phyloP scores from a whole-genome alignment of 352 stramenopile genomes.

The Phytophthora hybrid region DNA sequence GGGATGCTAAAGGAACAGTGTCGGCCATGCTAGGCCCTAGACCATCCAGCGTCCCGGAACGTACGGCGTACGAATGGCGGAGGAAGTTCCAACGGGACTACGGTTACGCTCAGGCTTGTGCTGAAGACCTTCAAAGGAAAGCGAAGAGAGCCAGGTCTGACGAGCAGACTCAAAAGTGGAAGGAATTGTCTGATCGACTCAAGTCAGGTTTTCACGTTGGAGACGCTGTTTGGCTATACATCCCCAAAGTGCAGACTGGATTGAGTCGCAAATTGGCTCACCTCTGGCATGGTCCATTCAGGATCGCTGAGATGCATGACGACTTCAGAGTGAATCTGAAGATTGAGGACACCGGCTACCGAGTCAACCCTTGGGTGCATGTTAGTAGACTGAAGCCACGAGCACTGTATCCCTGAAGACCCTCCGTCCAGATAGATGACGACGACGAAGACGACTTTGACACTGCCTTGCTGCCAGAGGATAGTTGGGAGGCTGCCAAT shows the following conservation, averaged over 20 bases:
- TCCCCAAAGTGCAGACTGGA: background rate
- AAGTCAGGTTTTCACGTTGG: background rate
- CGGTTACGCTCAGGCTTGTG: conserved; percentile 4
- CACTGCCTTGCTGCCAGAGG: too few relatives aligned
- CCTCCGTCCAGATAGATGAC: too few relatives aligned
- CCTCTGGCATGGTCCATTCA: conserved; percentile 11
- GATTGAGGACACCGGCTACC: background rate
- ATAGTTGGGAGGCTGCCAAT: too few relatives aligned
- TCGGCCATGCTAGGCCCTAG: background rate
- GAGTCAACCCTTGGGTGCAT: conserved; percentile 1
- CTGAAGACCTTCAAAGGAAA: conserved; percentile 5
- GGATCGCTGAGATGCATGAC: background rate
- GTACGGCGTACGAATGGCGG: conserved; percentile 8
- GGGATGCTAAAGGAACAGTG: conserved; percentile 19
- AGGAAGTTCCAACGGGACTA: conserved; percentile 3
- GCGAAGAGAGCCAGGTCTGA: background rate
- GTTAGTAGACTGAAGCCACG: conserved; percentile 1
- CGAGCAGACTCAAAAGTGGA: background rate
- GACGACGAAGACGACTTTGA: too few relatives aligned
- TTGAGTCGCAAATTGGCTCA: background rate
- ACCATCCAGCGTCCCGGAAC: background rate
- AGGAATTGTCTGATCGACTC: background rate
- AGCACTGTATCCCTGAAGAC: background rate
- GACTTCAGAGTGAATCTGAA: background rate
- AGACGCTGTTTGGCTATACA: conserved; percentile 5